Evolutionary conservation across 352 stramenopile species (phyloP).

Genomic region (Globisporangium middletonii): DNA sequence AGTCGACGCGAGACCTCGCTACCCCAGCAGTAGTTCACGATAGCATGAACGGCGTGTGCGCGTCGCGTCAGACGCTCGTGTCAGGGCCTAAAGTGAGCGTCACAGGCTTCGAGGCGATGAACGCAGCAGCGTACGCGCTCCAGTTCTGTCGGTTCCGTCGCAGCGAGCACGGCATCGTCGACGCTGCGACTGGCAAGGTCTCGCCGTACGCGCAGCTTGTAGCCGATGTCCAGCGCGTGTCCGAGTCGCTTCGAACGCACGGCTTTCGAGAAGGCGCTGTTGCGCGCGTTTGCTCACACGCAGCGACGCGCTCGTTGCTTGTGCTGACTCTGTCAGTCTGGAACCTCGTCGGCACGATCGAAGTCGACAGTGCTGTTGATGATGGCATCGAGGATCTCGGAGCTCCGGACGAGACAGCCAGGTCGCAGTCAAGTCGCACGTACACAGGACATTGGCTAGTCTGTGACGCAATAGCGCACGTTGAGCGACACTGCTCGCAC

Average conservation of each 20-base stretch:
- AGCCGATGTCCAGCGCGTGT: constrained; percentile 3
- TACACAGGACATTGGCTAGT: neutral
- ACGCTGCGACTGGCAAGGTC: neutral
- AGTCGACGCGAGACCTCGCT: neutral
- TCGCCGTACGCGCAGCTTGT: constrained; percentile 2
- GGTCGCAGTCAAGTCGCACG: no score
- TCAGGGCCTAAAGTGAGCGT: constrained; percentile 5
- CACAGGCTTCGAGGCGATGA: constrained; percentile 5
- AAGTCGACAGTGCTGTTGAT: neutral
- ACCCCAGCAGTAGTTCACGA: neutral
- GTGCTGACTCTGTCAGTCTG: constrained; percentile 11
- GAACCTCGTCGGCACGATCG: constrained; percentile 10
- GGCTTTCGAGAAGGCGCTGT: constrained; percentile 2
- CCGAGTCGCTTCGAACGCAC: neutral
- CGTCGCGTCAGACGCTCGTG: constrained; percentile 2
- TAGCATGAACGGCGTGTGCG: neutral
- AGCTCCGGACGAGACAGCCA: neutral
- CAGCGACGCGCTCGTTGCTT: neutral
- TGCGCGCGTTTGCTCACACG: constrained; percentile 1
- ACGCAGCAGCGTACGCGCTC: constrained; percentile 7
- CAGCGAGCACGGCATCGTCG: constrained; percentile 3
- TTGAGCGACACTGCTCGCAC: neutral
- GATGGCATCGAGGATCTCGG: neutral
- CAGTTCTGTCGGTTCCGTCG: constrained; percentile 11
- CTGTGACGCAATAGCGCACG: neutral